Percentiles rank a stretch among this genome's conserved stretches.
Evolutionary conservation across 2,329 filamentous ascomycete genomes (phyloP).

Genomic region (Xylaria sp.): DNA sequence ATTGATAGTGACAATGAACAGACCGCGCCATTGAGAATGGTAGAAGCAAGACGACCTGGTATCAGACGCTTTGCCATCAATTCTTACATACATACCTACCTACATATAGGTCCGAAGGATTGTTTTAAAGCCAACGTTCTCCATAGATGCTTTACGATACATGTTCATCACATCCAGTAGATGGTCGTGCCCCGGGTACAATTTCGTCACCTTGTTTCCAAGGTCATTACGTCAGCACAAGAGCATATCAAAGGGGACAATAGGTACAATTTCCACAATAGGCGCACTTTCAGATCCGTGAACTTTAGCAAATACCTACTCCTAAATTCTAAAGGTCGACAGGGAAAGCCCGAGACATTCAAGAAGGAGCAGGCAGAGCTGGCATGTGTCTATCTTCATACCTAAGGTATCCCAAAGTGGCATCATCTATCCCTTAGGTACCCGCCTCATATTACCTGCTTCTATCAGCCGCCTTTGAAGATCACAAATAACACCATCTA

Average conservation of each 20-base stretch:
- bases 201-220: neutral
- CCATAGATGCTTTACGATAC: neutral
- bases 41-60: too few species aligned
- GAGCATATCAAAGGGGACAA: neutral
- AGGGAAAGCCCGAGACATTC: neutral
- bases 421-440: neutral
- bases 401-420: neutral
- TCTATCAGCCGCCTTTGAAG: neutral
- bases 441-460: neutral
- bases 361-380: too few species aligned
- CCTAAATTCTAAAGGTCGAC: neutral
- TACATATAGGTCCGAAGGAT: too few species aligned
- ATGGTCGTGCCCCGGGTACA: neutral
- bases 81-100: too few species aligned
- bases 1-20: too few species aligned
- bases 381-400: too few species aligned
- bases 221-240: neutral
- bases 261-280: neutral
- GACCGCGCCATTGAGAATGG: too few species aligned
- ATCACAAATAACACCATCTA: neutral
- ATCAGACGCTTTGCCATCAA: too few species aligned
- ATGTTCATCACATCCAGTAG: neutral
- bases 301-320: neutral
- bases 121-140: too few species aligned
- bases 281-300: neutral